Evolutionary conservation across 2,329 filamentous ascomycete genomes (phyloP).

Genomic region (Alternaria angustiovoidea): DNA sequence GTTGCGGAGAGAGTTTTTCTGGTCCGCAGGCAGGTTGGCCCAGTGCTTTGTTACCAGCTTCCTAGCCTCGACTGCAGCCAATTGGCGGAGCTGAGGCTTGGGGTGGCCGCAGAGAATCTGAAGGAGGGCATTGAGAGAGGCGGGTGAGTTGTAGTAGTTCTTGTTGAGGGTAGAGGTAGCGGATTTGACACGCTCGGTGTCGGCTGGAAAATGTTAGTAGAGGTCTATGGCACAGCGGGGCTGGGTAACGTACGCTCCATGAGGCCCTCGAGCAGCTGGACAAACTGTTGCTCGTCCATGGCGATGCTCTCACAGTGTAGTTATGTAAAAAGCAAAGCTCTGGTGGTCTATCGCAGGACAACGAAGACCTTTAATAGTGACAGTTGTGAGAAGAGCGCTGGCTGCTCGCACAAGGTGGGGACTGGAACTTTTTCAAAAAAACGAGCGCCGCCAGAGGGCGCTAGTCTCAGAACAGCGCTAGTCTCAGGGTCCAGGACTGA

Average conservation of each 20-base stretch:
- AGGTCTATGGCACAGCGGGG: constrained; percentile 4
- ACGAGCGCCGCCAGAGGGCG: neutral
- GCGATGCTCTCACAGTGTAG: constrained; percentile 32
- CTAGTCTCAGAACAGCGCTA: constrained; percentile 8
- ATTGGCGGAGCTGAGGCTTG: constrained; percentile 77
- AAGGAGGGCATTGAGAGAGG: constrained; percentile 84
- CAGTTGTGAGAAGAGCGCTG: constrained; percentile 22
- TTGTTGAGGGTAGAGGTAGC: constrained; percentile 91
- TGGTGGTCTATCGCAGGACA: constrained; percentile 30
- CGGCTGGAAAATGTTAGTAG: constrained; percentile 66
- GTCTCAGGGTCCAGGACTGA: constrained; percentile 12
- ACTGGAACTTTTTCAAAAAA: constrained; percentile 18
- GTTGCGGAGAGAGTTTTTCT: constrained; percentile 82
- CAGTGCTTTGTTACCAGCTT: constrained; percentile 88
- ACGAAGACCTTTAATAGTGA: constrained; percentile 31
- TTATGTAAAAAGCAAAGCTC: constrained; percentile 33
- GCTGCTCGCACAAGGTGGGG: constrained; percentile 31
- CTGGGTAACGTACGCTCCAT: constrained; percentile 75
- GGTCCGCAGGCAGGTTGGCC: constrained; percentile 73
- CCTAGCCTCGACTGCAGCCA: constrained; percentile 88
- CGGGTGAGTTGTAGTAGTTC: constrained; percentile 87
- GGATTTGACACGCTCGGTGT: constrained; percentile 78
- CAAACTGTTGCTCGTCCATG: constrained; percentile 85
- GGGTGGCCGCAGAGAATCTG: constrained; percentile 86
- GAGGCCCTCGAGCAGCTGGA: constrained; percentile 85